Conservation (phyloP, 164 flowering plant genomes). For the Kingdonia uniflora region DNA sequence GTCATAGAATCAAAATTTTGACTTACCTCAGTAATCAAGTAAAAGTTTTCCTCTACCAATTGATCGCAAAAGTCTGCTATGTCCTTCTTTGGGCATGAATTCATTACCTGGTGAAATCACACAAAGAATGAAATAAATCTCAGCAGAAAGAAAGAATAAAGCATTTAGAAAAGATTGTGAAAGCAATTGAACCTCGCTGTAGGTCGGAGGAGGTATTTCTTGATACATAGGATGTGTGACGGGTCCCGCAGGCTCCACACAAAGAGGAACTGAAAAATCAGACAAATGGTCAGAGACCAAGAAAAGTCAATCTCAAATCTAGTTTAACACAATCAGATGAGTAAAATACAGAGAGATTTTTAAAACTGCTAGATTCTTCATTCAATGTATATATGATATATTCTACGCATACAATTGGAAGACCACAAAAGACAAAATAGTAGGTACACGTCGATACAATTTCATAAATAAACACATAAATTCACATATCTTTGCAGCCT, state of each 20-base stretch:
- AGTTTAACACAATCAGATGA: no score
- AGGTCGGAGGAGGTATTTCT: slow-evolving; percentile 33
- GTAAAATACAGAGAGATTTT: no score
- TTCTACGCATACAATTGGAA: no score
- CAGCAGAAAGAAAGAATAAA: background rate
- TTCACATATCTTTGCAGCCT: no score
- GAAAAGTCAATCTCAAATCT: background rate
- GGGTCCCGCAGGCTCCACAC: slow-evolving; percentile 46
- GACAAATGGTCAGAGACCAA: slow-evolving; percentile 1
- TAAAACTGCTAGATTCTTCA: no score
- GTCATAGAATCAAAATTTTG: no score
- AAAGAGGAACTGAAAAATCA: slow-evolving; percentile 45
- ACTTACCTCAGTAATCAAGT: slow-evolving; percentile 77
- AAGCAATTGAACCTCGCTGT: slow-evolving; percentile 37
- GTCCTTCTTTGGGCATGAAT: slow-evolving; percentile 61
- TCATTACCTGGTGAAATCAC: slow-evolving; percentile 51
- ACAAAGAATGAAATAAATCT: background rate
- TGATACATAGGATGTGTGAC: slow-evolving; percentile 55
- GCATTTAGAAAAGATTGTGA: background rate
- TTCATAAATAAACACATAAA: no score
- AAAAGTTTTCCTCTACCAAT: slow-evolving; percentile 71
- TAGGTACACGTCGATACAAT: no score
- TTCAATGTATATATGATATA: no score
- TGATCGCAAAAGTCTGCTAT: slow-evolving; percentile 36
- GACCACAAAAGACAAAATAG: no score